These are phyloP conservation scores for Pontederia paniculata DNA, from an alignment of 176 grass and related monocot genomes.

Conservation along the genomic window DNA sequence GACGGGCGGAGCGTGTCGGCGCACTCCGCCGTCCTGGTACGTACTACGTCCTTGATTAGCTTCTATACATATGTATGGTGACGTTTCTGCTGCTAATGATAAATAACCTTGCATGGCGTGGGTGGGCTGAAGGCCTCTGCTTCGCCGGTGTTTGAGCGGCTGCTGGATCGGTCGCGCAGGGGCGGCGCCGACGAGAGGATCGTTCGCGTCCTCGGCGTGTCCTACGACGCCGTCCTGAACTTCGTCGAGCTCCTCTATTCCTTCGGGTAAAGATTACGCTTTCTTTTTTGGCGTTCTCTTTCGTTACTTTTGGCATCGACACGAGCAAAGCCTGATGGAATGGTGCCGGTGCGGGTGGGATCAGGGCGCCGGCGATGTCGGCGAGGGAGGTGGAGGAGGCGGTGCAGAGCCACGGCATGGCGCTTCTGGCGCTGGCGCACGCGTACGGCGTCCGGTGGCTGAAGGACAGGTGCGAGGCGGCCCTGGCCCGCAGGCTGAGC, in stretches of 20 bases:
- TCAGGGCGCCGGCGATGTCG: too few relatives aligned
- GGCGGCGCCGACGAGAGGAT: slow-evolving; percentile 17
- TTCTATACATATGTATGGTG: too few relatives aligned
- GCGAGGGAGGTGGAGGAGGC: slow-evolving; percentile 29
- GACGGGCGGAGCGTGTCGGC: slow-evolving; percentile 35
- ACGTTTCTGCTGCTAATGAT: too few relatives aligned
- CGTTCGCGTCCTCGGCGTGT: slow-evolving; percentile 44
- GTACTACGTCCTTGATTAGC: background rate
- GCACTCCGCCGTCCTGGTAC: slow-evolving; percentile 58
- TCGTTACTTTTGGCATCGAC: too few relatives aligned
- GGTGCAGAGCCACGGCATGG: slow-evolving; percentile 32
- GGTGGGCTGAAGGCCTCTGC: slow-evolving; percentile 25
- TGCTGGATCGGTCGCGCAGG: slow-evolving; percentile 23
- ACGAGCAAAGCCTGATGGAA: too few relatives aligned
- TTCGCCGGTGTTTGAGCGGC: slow-evolving; percentile 64
- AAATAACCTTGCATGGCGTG: too few relatives aligned
- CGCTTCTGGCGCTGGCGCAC: slow-evolving; percentile 56
- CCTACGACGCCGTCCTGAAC: slow-evolving; percentile 32
- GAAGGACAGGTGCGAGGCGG: slow-evolving; percentile 48
- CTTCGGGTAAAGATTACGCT: slow-evolving; percentile 3
- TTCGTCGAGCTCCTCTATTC: slow-evolving; percentile 59
- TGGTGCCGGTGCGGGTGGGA: background rate
- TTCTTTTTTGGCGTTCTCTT: too few relatives aligned
- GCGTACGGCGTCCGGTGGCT: slow-evolving; percentile 50
- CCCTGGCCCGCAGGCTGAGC: slow-evolving; percentile 32